A percentile compares a stretch with the other conserved stretches of the same genome.
Conservation (phyloP, 139 green algal genomes). For the Desmodesmus armatus region DNA sequence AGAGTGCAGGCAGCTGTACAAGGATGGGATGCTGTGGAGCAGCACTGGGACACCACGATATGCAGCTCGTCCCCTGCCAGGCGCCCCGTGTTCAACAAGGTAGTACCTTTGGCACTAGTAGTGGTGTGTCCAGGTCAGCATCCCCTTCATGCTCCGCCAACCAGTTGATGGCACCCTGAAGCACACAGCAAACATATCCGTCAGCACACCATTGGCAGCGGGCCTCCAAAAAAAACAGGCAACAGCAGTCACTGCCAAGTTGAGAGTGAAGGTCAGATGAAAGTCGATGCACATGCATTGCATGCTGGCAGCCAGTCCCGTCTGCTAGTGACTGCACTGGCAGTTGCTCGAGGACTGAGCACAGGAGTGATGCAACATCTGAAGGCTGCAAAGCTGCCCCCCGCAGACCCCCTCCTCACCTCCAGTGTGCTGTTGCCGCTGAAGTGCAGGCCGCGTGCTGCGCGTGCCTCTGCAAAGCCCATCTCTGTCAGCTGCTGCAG, state of each 20-base stretch:
- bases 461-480: constrained; percentile 65
- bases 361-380: too few relatives aligned
- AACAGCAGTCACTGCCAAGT: too few relatives aligned
- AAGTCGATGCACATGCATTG: too few relatives aligned
- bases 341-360: too few relatives aligned
- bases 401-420: too few relatives aligned
- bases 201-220: too few relatives aligned
- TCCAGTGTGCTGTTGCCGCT: constrained; percentile 71
- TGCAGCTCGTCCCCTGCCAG: background rate
- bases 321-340: too few relatives aligned
- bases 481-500: constrained; percentile 88
- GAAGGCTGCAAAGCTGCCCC: too few relatives aligned
- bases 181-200: too few relatives aligned
- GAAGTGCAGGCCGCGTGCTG: constrained; percentile 76
- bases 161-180: constrained; percentile 80
- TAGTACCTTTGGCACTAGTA: constrained; percentile 84
- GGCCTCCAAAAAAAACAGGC: too few relatives aligned
- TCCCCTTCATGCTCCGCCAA: constrained; percentile 87
- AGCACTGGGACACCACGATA: background rate
- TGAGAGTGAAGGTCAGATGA: too few relatives aligned
- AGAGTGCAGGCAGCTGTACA: background rate
- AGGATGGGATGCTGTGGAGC: background rate
- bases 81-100: background rate
- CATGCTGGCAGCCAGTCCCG: too few relatives aligned
- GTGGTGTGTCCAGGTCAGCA: constrained; percentile 76